Percentiles rank a stretch among this genome's conserved stretches.
Conservation (phyloP, 306 rosid genomes). For the Casuarina glauca region DNA sequence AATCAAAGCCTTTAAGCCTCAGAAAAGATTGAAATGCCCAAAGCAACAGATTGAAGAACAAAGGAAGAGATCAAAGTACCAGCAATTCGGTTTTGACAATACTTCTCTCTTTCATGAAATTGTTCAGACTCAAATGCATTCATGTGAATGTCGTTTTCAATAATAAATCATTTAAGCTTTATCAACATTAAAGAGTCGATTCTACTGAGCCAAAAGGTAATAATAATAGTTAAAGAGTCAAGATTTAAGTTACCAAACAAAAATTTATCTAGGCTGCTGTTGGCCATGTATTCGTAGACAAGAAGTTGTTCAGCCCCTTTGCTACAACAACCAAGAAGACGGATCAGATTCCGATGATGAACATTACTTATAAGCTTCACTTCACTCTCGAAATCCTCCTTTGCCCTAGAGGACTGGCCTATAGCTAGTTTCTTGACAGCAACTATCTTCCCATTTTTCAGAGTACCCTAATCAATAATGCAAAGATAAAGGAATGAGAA, state of each 20-base stretch:
- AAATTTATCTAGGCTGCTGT: slow-evolving; percentile 62
- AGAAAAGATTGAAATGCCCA: neutral
- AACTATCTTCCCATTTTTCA: slow-evolving; percentile 61
- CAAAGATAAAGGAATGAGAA: neutral
- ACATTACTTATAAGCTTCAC: slow-evolving; percentile 72
- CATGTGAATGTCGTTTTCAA: neutral
- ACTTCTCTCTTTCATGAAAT: no score
- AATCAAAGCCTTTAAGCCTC: no score
- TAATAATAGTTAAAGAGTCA: neutral
- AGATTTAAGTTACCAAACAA: slow-evolving; percentile 51
- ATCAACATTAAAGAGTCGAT: neutral
- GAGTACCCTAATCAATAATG: slow-evolving; percentile 50
- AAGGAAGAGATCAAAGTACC: no score
- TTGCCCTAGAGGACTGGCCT: slow-evolving; percentile 44
- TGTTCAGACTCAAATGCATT: neutral
- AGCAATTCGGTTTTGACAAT: no score
- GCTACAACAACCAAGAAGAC: slow-evolving; percentile 71
- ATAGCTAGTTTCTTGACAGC: slow-evolving; percentile 63
- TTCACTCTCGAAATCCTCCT: slow-evolving; percentile 58
- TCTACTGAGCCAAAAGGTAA: no score
- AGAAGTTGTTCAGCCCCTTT: slow-evolving; percentile 68
- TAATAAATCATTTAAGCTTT: neutral
- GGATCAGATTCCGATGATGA: slow-evolving; percentile 65
- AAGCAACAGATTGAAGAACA: neutral
- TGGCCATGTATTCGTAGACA: slow-evolving; percentile 68